Base-by-base conservation (phyloP, 225 moss, liverwort and hornwort genomes). In the Polytrichum commune region DNA sequence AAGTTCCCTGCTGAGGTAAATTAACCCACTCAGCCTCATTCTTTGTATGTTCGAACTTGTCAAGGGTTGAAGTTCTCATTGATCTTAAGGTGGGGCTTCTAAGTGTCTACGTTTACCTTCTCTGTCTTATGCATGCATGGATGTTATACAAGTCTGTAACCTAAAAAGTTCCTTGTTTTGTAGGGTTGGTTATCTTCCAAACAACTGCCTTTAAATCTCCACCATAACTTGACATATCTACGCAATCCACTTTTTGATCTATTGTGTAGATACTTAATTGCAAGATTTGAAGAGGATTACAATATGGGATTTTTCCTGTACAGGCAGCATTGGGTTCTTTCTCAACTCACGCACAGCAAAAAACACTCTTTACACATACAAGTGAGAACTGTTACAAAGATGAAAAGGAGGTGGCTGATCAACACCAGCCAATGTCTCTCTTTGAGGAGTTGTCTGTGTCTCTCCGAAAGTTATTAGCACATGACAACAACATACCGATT, bases 391-490 rank as follows among this genome's bases (percentile, higher is more conserved):
- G 71, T 68, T 71, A 73, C 64, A 64, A 55, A 66, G 80, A 80
- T 46, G 68, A 71, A 60, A 74, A 65, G 73, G 82, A 72, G 27
- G 61, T 80, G 74, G 66, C 77, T 27, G 60, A 68, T 53, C 80
- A 75, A 27, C 82, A 71, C 29, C 57, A 74, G 29, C 89, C 89
- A 73, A 66, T 76, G 30, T 92, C 93, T 64, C 85, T 96, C 35
- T 96, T 88, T 72, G 96, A 90, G 66, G 88, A 96, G 72, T 90
- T 96, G 32, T 96, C 92, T 79, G 78, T 78, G 74, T 90, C 93
- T 56, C 68, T 92, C 65, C 79, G 76, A 77, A 88, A 76, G 66
- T 82, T 96, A 30, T 74, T 96, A 54, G 96, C 80, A 24, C 73
- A 67, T 78, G 88, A 85, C 63, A 80, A 80, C 71, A 81, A 81